Percentiles rank a stretch among this genome's conserved stretches.
Evolutionary conservation across 305 asterid species (phyloP).

Genomic region (Solanum hybrid): DNA sequence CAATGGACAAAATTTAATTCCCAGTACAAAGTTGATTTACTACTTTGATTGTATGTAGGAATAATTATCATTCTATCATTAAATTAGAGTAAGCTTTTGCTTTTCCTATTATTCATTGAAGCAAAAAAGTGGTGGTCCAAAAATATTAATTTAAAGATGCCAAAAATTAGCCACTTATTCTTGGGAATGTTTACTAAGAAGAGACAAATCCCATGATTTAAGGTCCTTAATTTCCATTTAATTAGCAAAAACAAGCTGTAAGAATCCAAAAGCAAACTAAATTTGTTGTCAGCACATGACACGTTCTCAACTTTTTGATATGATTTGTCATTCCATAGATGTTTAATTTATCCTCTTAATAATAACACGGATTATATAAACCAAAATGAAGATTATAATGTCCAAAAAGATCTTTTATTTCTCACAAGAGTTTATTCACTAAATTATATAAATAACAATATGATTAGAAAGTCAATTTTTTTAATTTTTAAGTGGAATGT

Average conservation of each 20-base stretch:
- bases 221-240: neutral
- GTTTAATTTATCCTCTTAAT: neutral
- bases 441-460: neutral
- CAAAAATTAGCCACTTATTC: neutral
- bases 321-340: neutral
- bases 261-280: neutral
- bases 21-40: neutral
- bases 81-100: neutral
- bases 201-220: conserved; percentile 3
- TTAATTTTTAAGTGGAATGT: neutral
- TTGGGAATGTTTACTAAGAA: neutral
- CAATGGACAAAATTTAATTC: neutral
- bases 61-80: neutral
- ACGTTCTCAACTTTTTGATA: neutral
- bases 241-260: neutral
- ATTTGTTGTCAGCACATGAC: neutral
- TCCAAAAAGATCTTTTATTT: neutral
- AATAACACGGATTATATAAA: neutral
- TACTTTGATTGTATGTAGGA: neutral
- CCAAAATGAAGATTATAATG: neutral
- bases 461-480: neutral
- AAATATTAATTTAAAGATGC: neutral
- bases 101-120: neutral
- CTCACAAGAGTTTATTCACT: neutral
- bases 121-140: neutral